A percentile compares a stretch with the other conserved stretches of the same genome.
Conservation (phyloP, 2,329 filamentous ascomycete species). For the Fusarium tjaetaba region DNA sequence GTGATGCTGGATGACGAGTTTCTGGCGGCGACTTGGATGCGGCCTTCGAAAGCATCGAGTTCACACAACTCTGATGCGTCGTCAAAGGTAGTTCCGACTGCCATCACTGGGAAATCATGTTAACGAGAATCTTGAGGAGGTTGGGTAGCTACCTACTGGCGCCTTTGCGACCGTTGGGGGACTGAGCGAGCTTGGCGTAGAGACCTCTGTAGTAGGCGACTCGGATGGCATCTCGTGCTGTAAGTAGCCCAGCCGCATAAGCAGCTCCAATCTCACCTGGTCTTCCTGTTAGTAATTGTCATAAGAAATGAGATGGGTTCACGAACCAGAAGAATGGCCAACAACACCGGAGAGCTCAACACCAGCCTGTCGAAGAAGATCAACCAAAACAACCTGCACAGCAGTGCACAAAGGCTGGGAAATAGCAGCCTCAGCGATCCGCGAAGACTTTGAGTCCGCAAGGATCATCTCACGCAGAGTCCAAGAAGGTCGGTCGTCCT, state of each 20-base stretch:
- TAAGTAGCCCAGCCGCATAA: slow-evolving; percentile 52
- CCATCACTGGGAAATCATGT: neutral
- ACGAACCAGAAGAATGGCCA: slow-evolving; percentile 53
- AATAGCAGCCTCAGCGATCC: slow-evolving; percentile 33
- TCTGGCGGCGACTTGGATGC: neutral
- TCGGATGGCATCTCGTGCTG: slow-evolving; percentile 44
- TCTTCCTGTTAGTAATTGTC: no score
- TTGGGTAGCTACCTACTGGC: rapidly evolving
- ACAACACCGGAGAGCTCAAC: slow-evolving; percentile 49
- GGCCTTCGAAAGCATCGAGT: neutral
- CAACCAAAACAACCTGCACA: slow-evolving; percentile 54
- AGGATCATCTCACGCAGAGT: neutral
- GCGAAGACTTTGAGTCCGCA: slow-evolving; percentile 5
- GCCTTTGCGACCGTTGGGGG: neutral
- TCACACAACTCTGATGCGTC: neutral
- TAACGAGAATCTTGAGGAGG: rapidly evolving
- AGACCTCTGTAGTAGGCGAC: slow-evolving; percentile 41
- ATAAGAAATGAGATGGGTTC: no score
- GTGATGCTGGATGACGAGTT: neutral
- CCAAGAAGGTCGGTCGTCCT: neutral
- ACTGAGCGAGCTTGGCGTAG: neutral
- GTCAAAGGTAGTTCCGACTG: neutral
- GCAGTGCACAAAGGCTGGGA: slow-evolving; percentile 56
- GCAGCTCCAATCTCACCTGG: slow-evolving; percentile 55
- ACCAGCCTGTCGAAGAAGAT: slow-evolving; percentile 47